A percentile compares a stretch with the other conserved stretches of the same genome.
These are phyloP conservation scores for Mycogone perniciosa DNA, from an alignment of 2,329 filamentous ascomycete genomes.

Conservation along the genomic window DNA sequence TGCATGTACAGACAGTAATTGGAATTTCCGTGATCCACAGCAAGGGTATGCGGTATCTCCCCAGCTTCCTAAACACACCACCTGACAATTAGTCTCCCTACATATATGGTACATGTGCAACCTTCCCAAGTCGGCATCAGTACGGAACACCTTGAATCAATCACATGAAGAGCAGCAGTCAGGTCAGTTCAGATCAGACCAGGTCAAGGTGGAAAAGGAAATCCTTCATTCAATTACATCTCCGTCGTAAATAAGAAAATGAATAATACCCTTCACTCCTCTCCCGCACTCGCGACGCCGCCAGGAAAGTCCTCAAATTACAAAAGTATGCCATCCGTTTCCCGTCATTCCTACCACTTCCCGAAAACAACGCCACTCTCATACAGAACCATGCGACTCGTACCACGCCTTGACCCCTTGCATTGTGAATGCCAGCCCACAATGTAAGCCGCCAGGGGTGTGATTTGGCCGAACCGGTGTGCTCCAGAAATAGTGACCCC, in stretches of 20 bases:
- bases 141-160: not conserved
- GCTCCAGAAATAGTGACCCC: not conserved
- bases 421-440: slow-evolving; percentile 8
- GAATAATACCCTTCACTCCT: slow-evolving; percentile 1
- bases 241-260: not conserved
- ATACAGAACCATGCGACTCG: not conserved
- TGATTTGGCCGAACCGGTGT: slow-evolving; percentile 5
- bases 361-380: slow-evolving; percentile 1
- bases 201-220: not conserved
- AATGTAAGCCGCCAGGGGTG: slow-evolving; percentile 8
- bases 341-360: not conserved
- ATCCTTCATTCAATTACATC: not conserved
- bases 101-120: not conserved
- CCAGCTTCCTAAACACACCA: slow-evolving; percentile 4
- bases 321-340: slow-evolving; percentile 8
- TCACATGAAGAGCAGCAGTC: not conserved
- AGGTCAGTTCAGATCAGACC: not conserved
- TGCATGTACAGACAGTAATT: not conserved
- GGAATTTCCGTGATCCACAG: too few relatives aligned
- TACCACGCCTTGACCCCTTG: slow-evolving; percentile 5
- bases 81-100: not conserved
- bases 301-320: not conserved
- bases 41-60: not conserved
- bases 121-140: too few relatives aligned
- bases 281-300: not conserved